Evolutionary conservation across 208 protist species (phyloP).

Genomic region (Leishmania amazonensis): DNA sequence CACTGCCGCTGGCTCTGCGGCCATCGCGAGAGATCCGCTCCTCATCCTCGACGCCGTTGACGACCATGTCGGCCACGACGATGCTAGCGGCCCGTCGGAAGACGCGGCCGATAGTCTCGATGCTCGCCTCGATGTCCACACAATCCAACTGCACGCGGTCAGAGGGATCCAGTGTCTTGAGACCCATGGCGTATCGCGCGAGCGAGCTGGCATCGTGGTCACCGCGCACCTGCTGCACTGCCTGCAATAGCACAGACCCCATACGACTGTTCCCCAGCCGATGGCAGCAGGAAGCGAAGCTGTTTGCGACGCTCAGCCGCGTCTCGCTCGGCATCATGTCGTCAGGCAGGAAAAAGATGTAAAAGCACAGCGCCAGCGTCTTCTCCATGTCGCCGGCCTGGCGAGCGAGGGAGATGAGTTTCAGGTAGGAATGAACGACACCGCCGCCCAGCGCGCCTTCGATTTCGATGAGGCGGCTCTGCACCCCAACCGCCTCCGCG

Average conservation of each 20-base stretch:
- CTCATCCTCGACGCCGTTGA: constrained; percentile 31
- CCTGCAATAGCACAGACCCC: constrained; percentile 53
- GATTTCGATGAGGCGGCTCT: constrained; percentile 60
- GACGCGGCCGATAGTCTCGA: constrained; percentile 31
- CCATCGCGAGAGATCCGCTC: not conserved
- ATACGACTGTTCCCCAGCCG: constrained; percentile 54
- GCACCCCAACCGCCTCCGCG: constrained; percentile 47
- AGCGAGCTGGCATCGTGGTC: constrained; percentile 43
- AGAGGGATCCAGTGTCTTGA: constrained; percentile 25
- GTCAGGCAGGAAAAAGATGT: constrained; percentile 68
- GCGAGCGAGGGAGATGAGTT: constrained; percentile 54
- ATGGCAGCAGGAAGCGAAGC: constrained; percentile 66
- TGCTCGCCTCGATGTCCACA: constrained; percentile 34
- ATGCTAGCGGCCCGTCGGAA: constrained; percentile 49
- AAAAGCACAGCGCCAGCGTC: constrained; percentile 62
- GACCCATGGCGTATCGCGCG: constrained; percentile 39
- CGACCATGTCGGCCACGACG: constrained; percentile 41
- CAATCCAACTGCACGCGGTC: constrained; percentile 39
- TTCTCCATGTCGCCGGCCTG: constrained; percentile 44
- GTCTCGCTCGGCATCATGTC: constrained; percentile 43
- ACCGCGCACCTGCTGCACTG: constrained; percentile 48
- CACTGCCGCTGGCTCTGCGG: not conserved
- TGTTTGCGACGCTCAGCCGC: constrained; percentile 51
- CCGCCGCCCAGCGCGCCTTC: constrained; percentile 47
- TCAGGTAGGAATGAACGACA: constrained; percentile 51